phyloP scores from a whole-genome alignment of 1,284 basidiomycete genomes.

The Cutaneotrichosporon sp. region DNA sequence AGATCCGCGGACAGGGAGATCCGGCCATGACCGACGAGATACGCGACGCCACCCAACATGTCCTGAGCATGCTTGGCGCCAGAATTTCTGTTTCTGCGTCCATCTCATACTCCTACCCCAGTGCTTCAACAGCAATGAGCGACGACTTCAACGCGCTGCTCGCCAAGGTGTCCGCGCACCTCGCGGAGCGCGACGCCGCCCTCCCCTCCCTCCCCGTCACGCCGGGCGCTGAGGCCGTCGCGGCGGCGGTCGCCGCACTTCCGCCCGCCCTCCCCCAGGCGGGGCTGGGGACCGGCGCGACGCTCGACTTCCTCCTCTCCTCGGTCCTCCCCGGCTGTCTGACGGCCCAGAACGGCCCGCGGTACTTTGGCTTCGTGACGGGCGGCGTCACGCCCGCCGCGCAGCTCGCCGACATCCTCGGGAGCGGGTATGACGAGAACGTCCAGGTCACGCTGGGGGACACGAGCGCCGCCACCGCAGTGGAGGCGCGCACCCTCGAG shows the following conservation, averaged over 20 bases:
- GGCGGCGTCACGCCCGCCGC: conserved; percentile 56
- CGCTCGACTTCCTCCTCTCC: conserved; percentile 39
- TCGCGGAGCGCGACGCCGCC: conserved; percentile 27
- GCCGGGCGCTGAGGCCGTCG: conserved; percentile 22
- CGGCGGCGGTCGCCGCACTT: conserved; percentile 30
- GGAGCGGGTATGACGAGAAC: conserved; percentile 55
- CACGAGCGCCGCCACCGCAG: conserved; percentile 51
- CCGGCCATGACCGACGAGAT: no score
- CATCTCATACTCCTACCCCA: no score
- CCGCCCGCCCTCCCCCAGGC: conserved; percentile 35
- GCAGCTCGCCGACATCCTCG: conserved; percentile 54
- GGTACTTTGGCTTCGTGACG: conserved; percentile 59
- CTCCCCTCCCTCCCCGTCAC: conserved; percentile 33
- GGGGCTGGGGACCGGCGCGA: conserved; percentile 43
- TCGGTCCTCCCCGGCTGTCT: conserved; percentile 50
- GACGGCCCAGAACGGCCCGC: conserved; percentile 53
- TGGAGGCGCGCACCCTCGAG: conserved; percentile 55
- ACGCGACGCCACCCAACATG: no score
- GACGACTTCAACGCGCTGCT: conserved; percentile 29
- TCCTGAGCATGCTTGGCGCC: no score
- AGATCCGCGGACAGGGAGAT: no score
- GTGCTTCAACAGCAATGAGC: background rate
- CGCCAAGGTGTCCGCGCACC: conserved; percentile 27
- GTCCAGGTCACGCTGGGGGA: conserved; percentile 56
- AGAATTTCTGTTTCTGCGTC: no score